Percentiles rank a stretch among this genome's conserved stretches.
These are phyloP conservation scores for Psidium friedrichsthalianum DNA, from an alignment of 345 rosid genomes.

Conservation along the genomic window DNA sequence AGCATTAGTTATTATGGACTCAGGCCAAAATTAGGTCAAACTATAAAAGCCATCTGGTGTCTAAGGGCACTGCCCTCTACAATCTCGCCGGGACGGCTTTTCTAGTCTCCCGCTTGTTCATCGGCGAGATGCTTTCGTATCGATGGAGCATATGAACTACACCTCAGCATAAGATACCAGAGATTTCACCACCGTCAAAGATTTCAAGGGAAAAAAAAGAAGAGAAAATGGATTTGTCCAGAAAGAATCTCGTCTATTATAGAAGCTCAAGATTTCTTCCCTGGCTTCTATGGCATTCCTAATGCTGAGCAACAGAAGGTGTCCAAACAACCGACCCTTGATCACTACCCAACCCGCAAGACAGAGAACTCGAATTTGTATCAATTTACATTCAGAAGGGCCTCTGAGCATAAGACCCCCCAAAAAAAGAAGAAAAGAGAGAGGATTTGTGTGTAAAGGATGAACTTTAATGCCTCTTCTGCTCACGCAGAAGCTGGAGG, in stretches of 20 bases:
- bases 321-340: neutral
- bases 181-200: neutral
- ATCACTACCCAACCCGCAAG: neutral
- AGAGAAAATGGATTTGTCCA: neutral
- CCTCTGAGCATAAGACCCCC: no score
- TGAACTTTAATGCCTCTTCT: neutral
- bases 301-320: neutral
- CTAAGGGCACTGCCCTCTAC: no score
- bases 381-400: neutral
- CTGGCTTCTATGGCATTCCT: neutral
- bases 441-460: neutral
- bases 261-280: neutral
- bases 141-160: no score
- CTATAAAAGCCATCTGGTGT: no score
- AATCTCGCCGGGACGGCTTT: no score
- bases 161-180: neutral
- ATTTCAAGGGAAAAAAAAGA: neutral
- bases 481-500: constrained; percentile 8
- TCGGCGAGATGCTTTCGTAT: no score
- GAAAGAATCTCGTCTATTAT: neutral
- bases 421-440: neutral
- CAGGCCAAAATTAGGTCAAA: no score
- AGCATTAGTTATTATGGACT: no score
- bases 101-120: no score
- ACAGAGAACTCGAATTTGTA: neutral